Conservation (phyloP, 2,329 filamentous ascomycete genomes). For the Diplodia mutila region DNA sequence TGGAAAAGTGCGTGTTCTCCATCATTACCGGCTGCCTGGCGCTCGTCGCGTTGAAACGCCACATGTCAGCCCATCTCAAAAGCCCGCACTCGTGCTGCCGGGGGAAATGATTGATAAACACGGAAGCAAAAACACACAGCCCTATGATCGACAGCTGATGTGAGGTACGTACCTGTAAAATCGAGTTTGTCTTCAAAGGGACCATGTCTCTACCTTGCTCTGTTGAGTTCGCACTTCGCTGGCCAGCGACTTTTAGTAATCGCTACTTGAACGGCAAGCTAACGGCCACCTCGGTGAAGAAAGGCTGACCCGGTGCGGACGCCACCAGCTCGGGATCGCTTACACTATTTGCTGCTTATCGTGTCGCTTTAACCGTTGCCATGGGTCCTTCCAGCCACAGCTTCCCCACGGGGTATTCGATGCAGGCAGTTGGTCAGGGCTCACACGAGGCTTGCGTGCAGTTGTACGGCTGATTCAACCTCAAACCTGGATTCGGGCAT, state of each 20-base stretch:
- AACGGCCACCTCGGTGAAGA: background rate
- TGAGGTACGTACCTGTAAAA: background rate
- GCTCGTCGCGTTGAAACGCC: background rate
- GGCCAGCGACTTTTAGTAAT: background rate
- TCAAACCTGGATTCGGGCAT: background rate
- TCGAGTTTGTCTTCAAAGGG: background rate
- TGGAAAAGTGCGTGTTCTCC: constrained; percentile 1
- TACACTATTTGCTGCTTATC: background rate
- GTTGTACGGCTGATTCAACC: background rate
- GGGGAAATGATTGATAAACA: background rate
- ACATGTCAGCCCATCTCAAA: background rate
- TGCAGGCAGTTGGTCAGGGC: background rate
- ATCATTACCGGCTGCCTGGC: background rate
- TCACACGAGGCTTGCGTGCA: background rate
- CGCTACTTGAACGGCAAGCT: background rate
- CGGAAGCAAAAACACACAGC: too few species aligned
- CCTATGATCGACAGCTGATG: background rate
- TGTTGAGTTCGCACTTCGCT: background rate
- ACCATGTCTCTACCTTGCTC: background rate
- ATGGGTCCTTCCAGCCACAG: constrained; percentile 11
- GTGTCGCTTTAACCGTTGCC: background rate
- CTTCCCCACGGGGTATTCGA: constrained; percentile 3
- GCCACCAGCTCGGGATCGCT: background rate
- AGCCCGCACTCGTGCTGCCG: background rate
- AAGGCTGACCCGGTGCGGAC: background rate